These are phyloP conservation scores for Entoloma clypeatum DNA, from an alignment of 1,284 basidiomycete species.

Conservation along the genomic window DNA sequence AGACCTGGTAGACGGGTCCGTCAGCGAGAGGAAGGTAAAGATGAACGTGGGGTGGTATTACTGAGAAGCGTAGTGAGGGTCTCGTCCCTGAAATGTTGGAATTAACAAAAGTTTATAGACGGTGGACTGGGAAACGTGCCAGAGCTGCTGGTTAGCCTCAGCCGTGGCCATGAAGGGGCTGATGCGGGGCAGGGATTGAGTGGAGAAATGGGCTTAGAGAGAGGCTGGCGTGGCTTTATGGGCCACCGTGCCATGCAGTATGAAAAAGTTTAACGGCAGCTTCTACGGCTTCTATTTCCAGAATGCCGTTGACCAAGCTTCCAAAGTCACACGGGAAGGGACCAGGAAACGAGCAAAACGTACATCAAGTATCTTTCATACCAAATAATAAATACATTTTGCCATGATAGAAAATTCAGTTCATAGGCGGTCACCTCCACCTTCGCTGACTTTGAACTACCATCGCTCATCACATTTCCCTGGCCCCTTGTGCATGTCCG, in stretches of 20 bases:
- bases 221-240: slow-evolving; percentile 39
- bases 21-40: slow-evolving; percentile 11
- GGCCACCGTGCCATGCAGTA: slow-evolving; percentile 39
- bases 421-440: slow-evolving; percentile 28
- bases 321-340: slow-evolving; percentile 38
- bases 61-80: slow-evolving; percentile 56
- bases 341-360: slow-evolving; percentile 5
- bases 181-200: slow-evolving; percentile 33
- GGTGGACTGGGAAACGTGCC: slow-evolving; percentile 37
- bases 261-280: slow-evolving; percentile 38
- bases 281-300: slow-evolving; percentile 45
- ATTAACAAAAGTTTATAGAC: slow-evolving; percentile 19
- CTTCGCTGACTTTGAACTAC: slow-evolving; percentile 27
- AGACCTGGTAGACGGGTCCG: slow-evolving; percentile 42
- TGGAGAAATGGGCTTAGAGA: slow-evolving; percentile 29
- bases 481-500: slow-evolving; percentile 42
- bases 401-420: slow-evolving; percentile 27
- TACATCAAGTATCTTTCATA: no score
- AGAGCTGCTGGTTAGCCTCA: slow-evolving; percentile 57
- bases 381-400: slow-evolving; percentile 9
- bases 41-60: slow-evolving; percentile 27
- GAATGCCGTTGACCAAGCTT: slow-evolving; percentile 38
- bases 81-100: slow-evolving; percentile 51
- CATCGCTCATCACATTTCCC: slow-evolving; percentile 17
- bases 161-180: slow-evolving; percentile 49